These are phyloP conservation scores for Acrodontium crateriforme DNA, from an alignment of 2,329 filamentous ascomycete species.

Conservation along the genomic window DNA sequence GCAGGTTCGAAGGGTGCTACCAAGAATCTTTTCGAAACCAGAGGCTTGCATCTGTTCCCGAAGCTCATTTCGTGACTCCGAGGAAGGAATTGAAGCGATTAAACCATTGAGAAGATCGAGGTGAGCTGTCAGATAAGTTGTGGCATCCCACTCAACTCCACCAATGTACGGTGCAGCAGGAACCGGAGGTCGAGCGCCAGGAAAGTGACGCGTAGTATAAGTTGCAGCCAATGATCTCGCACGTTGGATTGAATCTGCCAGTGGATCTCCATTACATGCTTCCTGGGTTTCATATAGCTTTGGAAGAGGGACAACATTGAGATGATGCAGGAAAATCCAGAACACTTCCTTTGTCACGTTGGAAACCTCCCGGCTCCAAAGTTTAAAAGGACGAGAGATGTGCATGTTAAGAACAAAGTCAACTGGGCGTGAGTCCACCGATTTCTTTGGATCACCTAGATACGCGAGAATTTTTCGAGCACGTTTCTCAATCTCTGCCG, in stretches of 20 bases:
- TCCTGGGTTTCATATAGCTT: slow-evolving; percentile 6
- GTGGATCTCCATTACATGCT: slow-evolving; percentile 4
- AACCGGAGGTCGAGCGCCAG: slow-evolving; percentile 73
- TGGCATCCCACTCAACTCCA: slow-evolving; percentile 96
- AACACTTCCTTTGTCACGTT: slow-evolving; percentile 97
- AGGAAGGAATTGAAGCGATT: slow-evolving; percentile 62
- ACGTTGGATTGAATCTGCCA: slow-evolving; percentile 10
- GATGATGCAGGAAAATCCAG: slow-evolving; percentile 94
- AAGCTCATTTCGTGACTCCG: slow-evolving; percentile 58
- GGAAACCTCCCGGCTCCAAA: slow-evolving; percentile 86
- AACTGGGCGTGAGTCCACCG: slow-evolving; percentile 62
- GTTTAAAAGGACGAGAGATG: slow-evolving; percentile 70
- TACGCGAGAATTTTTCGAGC: slow-evolving; percentile 64
- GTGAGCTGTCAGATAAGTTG: slow-evolving; percentile 87
- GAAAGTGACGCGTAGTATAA: slow-evolving; percentile 59
- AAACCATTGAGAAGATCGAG: slow-evolving; percentile 87
- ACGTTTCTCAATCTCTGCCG: slow-evolving; percentile 40
- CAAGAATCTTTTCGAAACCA: slow-evolving; percentile 85
- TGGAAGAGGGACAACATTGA: slow-evolving; percentile 69
- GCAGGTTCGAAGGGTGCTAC: slow-evolving; percentile 70
- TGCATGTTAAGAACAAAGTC: slow-evolving; percentile 85
- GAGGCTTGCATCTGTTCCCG: slow-evolving; percentile 67
- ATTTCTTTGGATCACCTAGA: slow-evolving; percentile 66
- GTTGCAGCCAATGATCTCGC: slow-evolving; percentile 15
- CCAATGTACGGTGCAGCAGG: slow-evolving; percentile 92